Conservation (phyloP, 495 filamentous ascomycete species). For the Penicillium angulare region DNA sequence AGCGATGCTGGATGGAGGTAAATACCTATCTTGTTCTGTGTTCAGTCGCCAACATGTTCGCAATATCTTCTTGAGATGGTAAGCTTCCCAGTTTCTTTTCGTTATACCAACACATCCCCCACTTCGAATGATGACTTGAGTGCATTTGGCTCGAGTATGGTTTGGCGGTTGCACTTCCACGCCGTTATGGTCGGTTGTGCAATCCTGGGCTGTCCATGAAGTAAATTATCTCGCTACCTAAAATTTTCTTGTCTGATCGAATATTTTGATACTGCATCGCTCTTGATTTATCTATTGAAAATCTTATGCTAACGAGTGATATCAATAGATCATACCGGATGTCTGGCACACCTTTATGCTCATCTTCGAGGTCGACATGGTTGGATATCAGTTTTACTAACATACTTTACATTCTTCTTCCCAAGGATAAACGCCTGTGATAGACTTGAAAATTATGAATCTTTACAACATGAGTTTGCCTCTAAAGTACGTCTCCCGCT, state of each 20-base stretch:
- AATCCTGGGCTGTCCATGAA: constrained; percentile 71
- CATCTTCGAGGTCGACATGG: too few species aligned
- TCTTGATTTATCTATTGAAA: not conserved
- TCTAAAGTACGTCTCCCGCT: constrained; percentile 57
- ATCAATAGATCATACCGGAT: too few species aligned
- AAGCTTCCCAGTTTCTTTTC: constrained; percentile 22
- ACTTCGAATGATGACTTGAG: constrained; percentile 92
- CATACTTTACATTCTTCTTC: constrained; percentile 13
- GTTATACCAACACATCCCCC: constrained; percentile 15
- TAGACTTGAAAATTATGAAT: constrained; percentile 76
- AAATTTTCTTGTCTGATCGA: constrained; percentile 76
- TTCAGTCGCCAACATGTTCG: constrained; percentile 6
- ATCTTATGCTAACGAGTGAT: constrained; percentile 15
- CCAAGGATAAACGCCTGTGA: constrained; percentile 93
- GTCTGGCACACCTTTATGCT: too few species aligned
- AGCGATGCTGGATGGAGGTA: constrained; percentile 96
- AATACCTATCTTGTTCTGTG: constrained; percentile 20
- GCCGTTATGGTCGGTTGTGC: constrained; percentile 54
- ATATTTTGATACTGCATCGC: constrained; percentile 8
- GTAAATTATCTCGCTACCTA: constrained; percentile 97
- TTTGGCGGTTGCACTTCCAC: constrained; percentile 31
- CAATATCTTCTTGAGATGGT: constrained; percentile 28
- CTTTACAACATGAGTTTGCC: constrained; percentile 72
- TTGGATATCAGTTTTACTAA: constrained; percentile 29
- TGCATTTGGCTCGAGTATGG: constrained; percentile 99